These are phyloP conservation scores for Straminergon stramineum DNA, from an alignment of 225 moss, liverwort and hornwort genomes.

Conservation along the genomic window DNA sequence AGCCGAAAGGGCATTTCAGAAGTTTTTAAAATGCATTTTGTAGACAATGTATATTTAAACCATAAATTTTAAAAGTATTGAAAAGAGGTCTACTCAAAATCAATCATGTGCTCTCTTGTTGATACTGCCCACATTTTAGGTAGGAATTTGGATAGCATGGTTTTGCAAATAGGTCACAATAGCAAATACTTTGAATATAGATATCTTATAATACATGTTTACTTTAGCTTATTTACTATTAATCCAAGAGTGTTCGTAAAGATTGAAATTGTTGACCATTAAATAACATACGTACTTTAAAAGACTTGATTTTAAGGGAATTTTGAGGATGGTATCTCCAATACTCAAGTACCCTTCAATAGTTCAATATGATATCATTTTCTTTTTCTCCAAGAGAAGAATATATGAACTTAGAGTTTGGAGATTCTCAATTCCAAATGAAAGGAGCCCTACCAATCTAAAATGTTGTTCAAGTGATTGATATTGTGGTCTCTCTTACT, in stretches of 20 bases:
- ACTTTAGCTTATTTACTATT: background rate
- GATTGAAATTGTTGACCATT: too few species aligned
- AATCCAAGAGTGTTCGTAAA: background rate
- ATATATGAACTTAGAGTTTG: too few species aligned
- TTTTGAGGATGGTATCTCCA: too few species aligned
- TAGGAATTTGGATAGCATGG: background rate
- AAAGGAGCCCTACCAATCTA: accelerated
- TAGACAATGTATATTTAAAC: too few species aligned
- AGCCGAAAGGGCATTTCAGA: too few species aligned
- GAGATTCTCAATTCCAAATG: background rate
- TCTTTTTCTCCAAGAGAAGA: accelerated
- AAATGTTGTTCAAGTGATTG: background rate
- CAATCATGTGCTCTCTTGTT: background rate
- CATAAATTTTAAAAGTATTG: background rate
- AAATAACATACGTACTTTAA: too few species aligned
- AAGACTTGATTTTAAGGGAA: too few species aligned
- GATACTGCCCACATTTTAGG: background rate
- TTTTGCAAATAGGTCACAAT: background rate
- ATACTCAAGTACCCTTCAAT: accelerated
- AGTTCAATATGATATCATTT: background rate
- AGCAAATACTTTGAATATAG: background rate
- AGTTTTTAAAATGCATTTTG: too few species aligned
- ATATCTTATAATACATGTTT: accelerated
- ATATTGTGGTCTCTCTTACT: accelerated
- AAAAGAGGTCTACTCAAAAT: too few species aligned